Percentiles rank a stretch among this genome's conserved stretches.
Evolutionary conservation across 345 rosid genomes (phyloP).

Genomic region (Hevea brasiliensis): DNA sequence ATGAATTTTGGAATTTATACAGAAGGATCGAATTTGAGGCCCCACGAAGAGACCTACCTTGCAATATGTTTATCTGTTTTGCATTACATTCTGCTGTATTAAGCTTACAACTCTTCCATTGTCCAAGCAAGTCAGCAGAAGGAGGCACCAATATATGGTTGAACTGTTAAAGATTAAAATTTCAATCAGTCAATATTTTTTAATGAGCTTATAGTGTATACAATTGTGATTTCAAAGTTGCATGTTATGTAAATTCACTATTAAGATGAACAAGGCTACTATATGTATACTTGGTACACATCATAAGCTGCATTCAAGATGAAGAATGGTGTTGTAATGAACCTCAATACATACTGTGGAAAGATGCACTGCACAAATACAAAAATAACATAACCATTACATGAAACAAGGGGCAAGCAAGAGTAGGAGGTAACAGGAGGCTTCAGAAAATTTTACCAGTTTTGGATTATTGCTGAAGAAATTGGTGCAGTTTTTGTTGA

Average conservation of each 20-base stretch:
- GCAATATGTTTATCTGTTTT: slow-evolving; percentile 54
- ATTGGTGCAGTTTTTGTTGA: slow-evolving; percentile 58
- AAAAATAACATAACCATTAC: slow-evolving; percentile 8
- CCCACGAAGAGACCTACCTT: slow-evolving; percentile 43
- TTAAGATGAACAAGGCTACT: background rate
- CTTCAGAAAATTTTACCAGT: slow-evolving; percentile 44
- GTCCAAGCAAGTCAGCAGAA: slow-evolving; percentile 62
- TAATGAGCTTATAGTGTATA: background rate
- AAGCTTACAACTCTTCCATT: slow-evolving; percentile 75
- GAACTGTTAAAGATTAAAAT: slow-evolving; percentile 45
- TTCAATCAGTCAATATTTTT: background rate
- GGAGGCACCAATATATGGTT: slow-evolving; percentile 84
- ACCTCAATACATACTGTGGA: slow-evolving; percentile 71
- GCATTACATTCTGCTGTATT: slow-evolving; percentile 53
- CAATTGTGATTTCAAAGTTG: background rate
- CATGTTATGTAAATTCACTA: background rate
- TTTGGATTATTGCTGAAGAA: slow-evolving; percentile 40
- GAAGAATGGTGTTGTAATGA: slow-evolving; percentile 70
- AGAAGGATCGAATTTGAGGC: background rate
- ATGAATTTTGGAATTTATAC: background rate
- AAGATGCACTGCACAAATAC: slow-evolving; percentile 70
- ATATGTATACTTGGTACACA: slow-evolving; percentile 65
- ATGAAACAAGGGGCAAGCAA: background rate
- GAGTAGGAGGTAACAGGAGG: too few species aligned
- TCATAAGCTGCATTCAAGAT: slow-evolving; percentile 91